Base-by-base conservation (phyloP, 2,329 filamentous ascomycete species). In the Penicillium sp. region DNA sequence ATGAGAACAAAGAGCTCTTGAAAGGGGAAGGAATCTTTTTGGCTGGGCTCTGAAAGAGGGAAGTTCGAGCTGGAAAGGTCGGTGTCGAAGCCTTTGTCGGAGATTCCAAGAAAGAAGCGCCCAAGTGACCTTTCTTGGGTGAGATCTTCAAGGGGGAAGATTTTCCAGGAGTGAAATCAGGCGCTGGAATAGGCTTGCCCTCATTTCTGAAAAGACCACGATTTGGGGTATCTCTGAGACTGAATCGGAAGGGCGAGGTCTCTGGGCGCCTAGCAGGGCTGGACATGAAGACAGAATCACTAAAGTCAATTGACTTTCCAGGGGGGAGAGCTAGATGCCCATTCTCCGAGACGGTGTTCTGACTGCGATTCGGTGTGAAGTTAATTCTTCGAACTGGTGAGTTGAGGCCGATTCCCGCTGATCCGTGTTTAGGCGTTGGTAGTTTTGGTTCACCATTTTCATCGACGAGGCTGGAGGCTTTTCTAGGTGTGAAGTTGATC, bases 251-350 rank as follows among this genome's bases (percentile, higher is more conserved):
- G 7, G 72, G 68, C 7, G 71, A 73, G 20, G 63, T 49, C 4
- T 69, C 67, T n/a, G 65, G 64, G 29, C 70, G 59, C 39, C 66
- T 63, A 8, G 72, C 67, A 16, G 72, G 71, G 43, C 69, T 74
- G 21, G 64, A 62, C 56, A 70, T 62, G 26, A 68, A 58, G 4
- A 55, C 34, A 2, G 58, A 56, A 8, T 62, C 62, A n/a, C 53
- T 56, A 17, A 64, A 56, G 38, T 63, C 53, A 28, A 67, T 42
- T 1, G 57, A 41, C 38, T 56, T 60, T 5, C 55, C 54, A 6
- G 47, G 43, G 1, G 57, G 55, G 26, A 60, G 45, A 10, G 50
- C 39, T n/a, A 54, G 48, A 19, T 57, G 40, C 11, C 54, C 48
- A 26, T 45, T 49, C 17, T 60, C 57, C 6, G 47, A 27, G 4